Percentiles rank a stretch among this genome's conserved stretches.
Evolutionary conservation across 805 yeast genomes (phyloP).

Genomic region (Candida gorgasii): DNA sequence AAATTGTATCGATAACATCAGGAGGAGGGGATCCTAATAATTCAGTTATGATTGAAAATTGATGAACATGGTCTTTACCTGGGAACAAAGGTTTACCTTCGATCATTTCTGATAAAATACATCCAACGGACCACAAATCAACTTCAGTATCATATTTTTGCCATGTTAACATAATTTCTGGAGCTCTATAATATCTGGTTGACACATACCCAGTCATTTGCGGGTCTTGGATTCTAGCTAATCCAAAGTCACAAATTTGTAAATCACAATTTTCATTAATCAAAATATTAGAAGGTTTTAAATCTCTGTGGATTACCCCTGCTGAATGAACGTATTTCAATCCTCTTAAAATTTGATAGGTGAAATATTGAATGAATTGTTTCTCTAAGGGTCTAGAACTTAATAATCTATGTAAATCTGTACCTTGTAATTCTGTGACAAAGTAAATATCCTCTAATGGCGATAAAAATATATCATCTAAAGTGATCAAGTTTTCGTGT

Average conservation of each 20-base stretch:
- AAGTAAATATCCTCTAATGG: conserved; percentile 95
- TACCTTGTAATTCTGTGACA: conserved; percentile 95
- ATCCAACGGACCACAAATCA: conserved; percentile 97
- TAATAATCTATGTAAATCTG: conserved; percentile 88
- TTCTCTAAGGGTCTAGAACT: conserved; percentile 93
- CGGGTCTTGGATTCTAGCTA: conserved; percentile 96
- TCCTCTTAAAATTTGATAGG: conserved; percentile 91
- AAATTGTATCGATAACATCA: conserved; percentile 94
- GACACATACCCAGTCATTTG: conserved; percentile 99
- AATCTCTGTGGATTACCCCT: conserved; percentile 87
- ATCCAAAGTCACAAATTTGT: conserved; percentile 90
- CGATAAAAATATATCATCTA: conserved; percentile 90
- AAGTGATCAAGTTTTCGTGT: conserved; percentile 90
- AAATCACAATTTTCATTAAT: conserved; percentile 89
- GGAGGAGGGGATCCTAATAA: conserved; percentile 94
- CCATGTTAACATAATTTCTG: conserved; percentile 98
- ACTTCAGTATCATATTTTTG: conserved; percentile 96
- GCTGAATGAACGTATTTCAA: conserved; percentile 89
- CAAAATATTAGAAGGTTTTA: conserved; percentile 81
- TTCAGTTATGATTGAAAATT: conserved; percentile 95
- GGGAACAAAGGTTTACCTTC: conserved; percentile 97
- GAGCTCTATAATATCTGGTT: conserved; percentile 94
- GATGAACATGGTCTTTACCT: conserved; percentile 98
- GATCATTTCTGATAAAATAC: conserved; percentile 96
- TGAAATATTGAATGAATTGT: conserved; percentile 94